These are phyloP conservation scores for Alternaria hordeiaustralica DNA, from an alignment of 2,329 filamentous ascomycete genomes.

Conservation along the genomic window DNA sequence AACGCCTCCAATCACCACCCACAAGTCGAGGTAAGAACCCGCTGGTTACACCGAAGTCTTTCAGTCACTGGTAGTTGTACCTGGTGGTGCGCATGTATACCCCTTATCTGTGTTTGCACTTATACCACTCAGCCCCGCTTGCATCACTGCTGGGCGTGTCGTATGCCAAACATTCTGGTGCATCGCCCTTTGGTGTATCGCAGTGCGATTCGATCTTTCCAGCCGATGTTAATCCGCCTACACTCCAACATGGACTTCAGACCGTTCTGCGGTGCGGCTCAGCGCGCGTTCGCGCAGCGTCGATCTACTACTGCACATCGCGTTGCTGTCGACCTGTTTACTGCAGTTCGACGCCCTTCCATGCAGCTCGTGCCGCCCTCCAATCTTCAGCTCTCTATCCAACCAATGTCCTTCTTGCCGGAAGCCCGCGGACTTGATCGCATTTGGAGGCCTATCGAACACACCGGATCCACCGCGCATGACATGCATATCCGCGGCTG, in stretches of 20 bases:
- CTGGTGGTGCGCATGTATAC: not conserved
- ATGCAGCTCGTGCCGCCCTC: constrained; percentile 16
- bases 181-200: not conserved
- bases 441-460: constrained; percentile 4
- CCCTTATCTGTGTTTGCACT: not conserved
- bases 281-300: constrained; percentile 17
- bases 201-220: not conserved
- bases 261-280: constrained; percentile 9
- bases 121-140: not conserved
- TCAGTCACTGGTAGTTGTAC: not conserved
- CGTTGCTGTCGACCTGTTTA: not conserved
- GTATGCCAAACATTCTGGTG: not conserved
- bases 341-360: constrained; percentile 7
- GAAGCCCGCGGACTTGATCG: not conserved
- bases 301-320: constrained; percentile 14
- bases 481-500: constrained; percentile 6
- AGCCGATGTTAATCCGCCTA: not conserved
- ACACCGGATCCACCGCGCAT: constrained; percentile 26
- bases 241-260: not conserved
- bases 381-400: not conserved
- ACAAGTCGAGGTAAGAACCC: not conserved
- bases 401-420: constrained; percentile 13
- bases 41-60: not conserved
- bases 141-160: not conserved
- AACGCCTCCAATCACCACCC: not conserved